phyloP scores from a whole-genome alignment of 768 basidiomycete species.

The Flagelloscypha sp. region DNA sequence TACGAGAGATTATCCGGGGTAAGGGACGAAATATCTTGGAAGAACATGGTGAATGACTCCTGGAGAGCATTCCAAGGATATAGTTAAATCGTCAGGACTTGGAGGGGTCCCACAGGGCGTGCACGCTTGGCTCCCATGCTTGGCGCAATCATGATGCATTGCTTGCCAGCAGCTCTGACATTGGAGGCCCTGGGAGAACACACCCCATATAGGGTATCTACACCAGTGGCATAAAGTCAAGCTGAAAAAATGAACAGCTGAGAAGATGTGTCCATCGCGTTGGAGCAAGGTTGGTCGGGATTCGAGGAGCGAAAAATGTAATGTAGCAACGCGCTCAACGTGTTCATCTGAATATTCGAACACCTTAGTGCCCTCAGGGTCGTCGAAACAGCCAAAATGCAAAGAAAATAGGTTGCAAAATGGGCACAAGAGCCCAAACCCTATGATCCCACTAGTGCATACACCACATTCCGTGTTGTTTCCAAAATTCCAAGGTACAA shows the following conservation, averaged over 20 bases:
- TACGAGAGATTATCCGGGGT: slow-evolving; percentile 42
- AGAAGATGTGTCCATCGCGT: slow-evolving; percentile 43
- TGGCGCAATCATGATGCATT: slow-evolving; percentile 46
- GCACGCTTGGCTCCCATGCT: too few relatives aligned
- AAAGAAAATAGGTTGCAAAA: slow-evolving; percentile 62
- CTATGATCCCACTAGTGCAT: slow-evolving; percentile 46
- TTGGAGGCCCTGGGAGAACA: slow-evolving; percentile 49
- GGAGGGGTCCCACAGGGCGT: too few relatives aligned
- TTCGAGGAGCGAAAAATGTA: slow-evolving; percentile 47
- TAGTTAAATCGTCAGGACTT: slow-evolving; percentile 39
- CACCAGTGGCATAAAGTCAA: slow-evolving; percentile 66
- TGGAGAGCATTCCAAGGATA: slow-evolving; percentile 47
- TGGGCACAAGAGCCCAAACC: slow-evolving; percentile 68
- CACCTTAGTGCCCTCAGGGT: slow-evolving; percentile 53
- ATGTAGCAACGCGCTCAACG: slow-evolving; percentile 50
- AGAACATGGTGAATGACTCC: slow-evolving; percentile 47
- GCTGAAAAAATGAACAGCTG: slow-evolving; percentile 59
- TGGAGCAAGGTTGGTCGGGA: slow-evolving; percentile 11
- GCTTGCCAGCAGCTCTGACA: slow-evolving; percentile 58
- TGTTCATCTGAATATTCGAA: slow-evolving; percentile 45
- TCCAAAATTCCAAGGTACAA: slow-evolving; percentile 59
- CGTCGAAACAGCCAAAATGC: slow-evolving; percentile 76
- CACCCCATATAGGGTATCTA: slow-evolving; percentile 67
- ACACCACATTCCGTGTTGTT: slow-evolving; percentile 38
- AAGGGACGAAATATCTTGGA: slow-evolving; percentile 34